Percentiles rank a stretch among this genome's conserved stretches.
These are phyloP conservation scores for Litchi chinensis DNA, from an alignment of 345 rosid species.

Conservation along the genomic window DNA sequence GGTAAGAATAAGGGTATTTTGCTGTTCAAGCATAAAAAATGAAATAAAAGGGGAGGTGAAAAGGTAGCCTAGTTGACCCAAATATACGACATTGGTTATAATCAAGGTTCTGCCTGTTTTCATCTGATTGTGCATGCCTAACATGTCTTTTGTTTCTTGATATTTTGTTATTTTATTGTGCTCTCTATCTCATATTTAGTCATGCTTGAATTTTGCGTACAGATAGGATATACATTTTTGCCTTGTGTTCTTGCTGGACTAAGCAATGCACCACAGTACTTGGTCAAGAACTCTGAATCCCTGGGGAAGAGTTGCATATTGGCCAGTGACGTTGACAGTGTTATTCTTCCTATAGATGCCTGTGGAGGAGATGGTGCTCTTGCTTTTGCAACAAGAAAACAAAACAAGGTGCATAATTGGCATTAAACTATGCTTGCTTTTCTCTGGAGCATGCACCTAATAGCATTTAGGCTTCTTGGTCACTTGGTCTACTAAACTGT, in stretches of 20 bases:
- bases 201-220: not conserved
- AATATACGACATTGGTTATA: not conserved
- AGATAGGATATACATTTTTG: conserved; percentile 64
- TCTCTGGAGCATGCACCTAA: not conserved
- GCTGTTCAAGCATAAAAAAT: not conserved
- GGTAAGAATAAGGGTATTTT: not conserved
- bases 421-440: not conserved
- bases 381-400: conserved; percentile 54
- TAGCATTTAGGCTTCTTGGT: not conserved
- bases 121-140: not conserved
- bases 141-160: not conserved
- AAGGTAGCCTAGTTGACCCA: not conserved
- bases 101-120: not conserved
- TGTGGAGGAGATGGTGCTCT: conserved; percentile 65
- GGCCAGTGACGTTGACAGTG: conserved; percentile 56
- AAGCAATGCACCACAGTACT: conserved; percentile 57
- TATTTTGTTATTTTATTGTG: not conserved
- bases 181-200: not conserved
- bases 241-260: conserved; percentile 70
- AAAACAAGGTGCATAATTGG: conserved; percentile 34
- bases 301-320: conserved; percentile 39
- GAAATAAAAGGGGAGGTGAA: not conserved
- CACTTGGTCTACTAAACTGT: not conserved
- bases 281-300: conserved; percentile 34
- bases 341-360: conserved; percentile 55